phyloP scores from a whole-genome alignment of 1,284 basidiomycete species.

The Vanrija sp. region DNA sequence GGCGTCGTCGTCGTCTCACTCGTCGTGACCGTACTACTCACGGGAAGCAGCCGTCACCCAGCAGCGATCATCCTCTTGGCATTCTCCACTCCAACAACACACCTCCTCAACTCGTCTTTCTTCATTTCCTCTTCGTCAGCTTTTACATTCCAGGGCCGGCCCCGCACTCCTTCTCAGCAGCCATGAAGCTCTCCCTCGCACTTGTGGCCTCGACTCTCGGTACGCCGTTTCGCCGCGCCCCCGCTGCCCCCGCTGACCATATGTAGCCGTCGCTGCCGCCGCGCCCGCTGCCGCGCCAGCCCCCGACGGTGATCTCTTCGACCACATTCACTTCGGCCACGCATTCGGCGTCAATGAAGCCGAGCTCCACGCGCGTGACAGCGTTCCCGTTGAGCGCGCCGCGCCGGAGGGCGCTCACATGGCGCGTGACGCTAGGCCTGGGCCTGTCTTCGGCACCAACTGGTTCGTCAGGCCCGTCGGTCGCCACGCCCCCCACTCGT shows the following conservation, averaged over 20 bases:
- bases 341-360: not conserved
- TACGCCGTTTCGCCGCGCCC: not conserved
- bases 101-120: no score
- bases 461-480: no score
- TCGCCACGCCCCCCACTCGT: not conserved
- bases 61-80: no score
- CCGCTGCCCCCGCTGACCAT: not conserved
- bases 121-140: not conserved
- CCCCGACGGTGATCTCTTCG: no score
- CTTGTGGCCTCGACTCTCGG: not conserved
- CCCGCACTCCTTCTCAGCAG: no score
- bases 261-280: no score
- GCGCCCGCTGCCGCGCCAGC: no score
- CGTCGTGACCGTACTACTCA: no score
- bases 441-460: no score
- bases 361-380: not conserved
- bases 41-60: not conserved
- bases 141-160: not conserved
- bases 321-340: no score
- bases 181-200: no score
- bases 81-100: not conserved
- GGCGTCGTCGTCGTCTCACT: no score
- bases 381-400: not conserved
- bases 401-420: not conserved
- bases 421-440: not conserved